phyloP scores from a whole-genome alignment of 495 filamentous ascomycete genomes.

The Aspergillus taichungensis region DNA sequence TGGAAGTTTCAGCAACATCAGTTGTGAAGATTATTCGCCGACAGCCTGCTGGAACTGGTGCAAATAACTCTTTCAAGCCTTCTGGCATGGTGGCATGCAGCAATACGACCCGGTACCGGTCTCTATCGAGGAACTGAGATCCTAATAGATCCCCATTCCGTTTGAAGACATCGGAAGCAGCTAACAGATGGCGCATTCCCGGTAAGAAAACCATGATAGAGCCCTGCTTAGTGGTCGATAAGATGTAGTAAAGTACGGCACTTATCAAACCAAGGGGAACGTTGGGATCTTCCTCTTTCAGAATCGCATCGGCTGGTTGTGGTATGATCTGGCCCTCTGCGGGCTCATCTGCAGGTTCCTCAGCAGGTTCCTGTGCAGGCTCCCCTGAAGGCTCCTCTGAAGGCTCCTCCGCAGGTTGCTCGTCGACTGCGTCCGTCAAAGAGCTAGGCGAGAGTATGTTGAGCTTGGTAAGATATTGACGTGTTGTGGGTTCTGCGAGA shows the following conservation, averaged over 20 bases:
- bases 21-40: constrained; percentile 51
- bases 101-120: constrained; percentile 37
- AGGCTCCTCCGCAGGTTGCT: too few species aligned
- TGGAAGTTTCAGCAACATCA: constrained; percentile 53
- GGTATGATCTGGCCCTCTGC: not conserved
- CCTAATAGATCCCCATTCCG: constrained; percentile 16
- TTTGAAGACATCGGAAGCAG: constrained; percentile 24
- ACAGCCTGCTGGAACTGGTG: constrained; percentile 35
- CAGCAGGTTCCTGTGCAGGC: too few species aligned
- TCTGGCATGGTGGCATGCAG: constrained; percentile 45
- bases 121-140: constrained; percentile 35
- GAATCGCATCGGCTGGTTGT: not conserved
- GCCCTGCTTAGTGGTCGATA: constrained; percentile 37
- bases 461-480: constrained; percentile 5
- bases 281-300: constrained; percentile 28
- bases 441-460: not conserved
- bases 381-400: too few species aligned
- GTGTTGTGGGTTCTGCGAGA: constrained; percentile 4
- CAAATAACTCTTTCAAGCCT: constrained; percentile 38
- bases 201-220: constrained; percentile 52
- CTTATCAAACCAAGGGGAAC: constrained; percentile 42
- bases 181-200: constrained; percentile 43
- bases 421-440: too few species aligned
- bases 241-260: constrained; percentile 42
- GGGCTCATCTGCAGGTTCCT: not conserved